Evolutionary conservation across 2,329 filamentous ascomycete genomes (phyloP).

Genomic region (Furcasterigmium sp.): DNA sequence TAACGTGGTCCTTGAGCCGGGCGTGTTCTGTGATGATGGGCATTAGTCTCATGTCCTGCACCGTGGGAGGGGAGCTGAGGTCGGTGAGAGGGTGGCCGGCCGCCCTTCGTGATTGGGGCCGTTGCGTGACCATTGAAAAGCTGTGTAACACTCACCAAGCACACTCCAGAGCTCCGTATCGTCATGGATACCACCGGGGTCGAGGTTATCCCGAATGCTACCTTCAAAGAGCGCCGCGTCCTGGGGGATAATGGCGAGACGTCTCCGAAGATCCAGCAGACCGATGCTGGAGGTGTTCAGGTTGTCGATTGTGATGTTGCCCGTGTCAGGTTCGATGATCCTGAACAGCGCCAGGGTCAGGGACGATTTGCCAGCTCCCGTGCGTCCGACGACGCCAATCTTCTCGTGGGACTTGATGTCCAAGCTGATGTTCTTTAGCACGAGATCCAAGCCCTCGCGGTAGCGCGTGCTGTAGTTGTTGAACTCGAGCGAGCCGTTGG

Average conservation of each 20-base stretch:
- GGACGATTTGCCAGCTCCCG: constrained; percentile 92
- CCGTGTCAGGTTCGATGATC: constrained; percentile 82
- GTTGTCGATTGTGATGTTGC: constrained; percentile 82
- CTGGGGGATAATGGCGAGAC: constrained; percentile 94
- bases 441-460: constrained; percentile 80
- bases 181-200: constrained; percentile 90
- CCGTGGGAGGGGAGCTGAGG: not conserved
- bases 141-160: constrained; percentile 58
- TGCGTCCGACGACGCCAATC: constrained; percentile 94
- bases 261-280: constrained; percentile 78
- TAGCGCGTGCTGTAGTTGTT: constrained; percentile 94
- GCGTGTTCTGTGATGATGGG: constrained; percentile 66
- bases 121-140: constrained; percentile 1
- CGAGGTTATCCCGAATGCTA: constrained; percentile 88
- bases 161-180: constrained; percentile 98
- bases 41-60: constrained; percentile 29
- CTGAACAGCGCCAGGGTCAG: constrained; percentile 90
- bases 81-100: constrained; percentile 10
- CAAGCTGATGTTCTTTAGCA: constrained; percentile 87
- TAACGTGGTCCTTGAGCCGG: constrained; percentile 83
- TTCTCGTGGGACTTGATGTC: constrained; percentile 96
- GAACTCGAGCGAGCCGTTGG: constrained; percentile 82
- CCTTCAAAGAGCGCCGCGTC: constrained; percentile 95
- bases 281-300: constrained; percentile 89
- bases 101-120: not conserved